Base-by-base conservation (phyloP, 225 moss, liverwort and hornwort genomes). In the Anthoceros angustus region DNA sequence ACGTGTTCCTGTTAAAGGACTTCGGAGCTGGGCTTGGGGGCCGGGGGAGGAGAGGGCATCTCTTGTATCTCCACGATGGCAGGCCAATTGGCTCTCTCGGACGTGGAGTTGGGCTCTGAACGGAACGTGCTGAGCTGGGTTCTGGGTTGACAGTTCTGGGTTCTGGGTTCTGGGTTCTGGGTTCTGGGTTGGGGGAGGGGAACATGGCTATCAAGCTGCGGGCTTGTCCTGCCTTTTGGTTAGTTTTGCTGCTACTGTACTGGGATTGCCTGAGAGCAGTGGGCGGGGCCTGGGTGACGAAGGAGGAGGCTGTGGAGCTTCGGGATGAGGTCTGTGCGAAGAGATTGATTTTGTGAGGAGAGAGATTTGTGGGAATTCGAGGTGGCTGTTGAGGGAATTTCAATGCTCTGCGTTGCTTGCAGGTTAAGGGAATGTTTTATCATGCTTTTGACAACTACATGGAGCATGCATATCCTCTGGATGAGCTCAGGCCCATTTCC, bases 381-480 rank as follows among this genome's bases (percentile, higher is more conserved):
- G 5, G 42, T 26, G 41, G 41, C 12, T 25, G 16, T 23, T 46
- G 16, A 60, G 14, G 38, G 25, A 61, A 69, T 72, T 39, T 70
- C 64, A 43, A 67, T 32, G 32, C 32, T 32, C 32, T 32, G 32
- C 32, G 32, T 32, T 67, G 15, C 71, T 40, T 76, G 69, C 82
- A 89, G 89, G 89, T 95, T 64, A 88, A 79, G 72, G 80, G 70
- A 41, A 95, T 95, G 94, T 95, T 95, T 70, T 95, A 95, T 42
- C 91, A 95, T 71, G 91, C 77, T 20, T 95, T 95, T 71, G 78
- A 95, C 70, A 88, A 85, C 77, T 95, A 95, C 66, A 95, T 95
- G 94, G 68, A 79, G 72, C 71, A 95, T 76, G 94, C 94, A 50
- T 95, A 90, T 75, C 94, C 94, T 50, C 68, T 95, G 62, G 94